Conservation (phyloP, 208 protist genomes). For the Blastocrithidia nonstop region DNA sequence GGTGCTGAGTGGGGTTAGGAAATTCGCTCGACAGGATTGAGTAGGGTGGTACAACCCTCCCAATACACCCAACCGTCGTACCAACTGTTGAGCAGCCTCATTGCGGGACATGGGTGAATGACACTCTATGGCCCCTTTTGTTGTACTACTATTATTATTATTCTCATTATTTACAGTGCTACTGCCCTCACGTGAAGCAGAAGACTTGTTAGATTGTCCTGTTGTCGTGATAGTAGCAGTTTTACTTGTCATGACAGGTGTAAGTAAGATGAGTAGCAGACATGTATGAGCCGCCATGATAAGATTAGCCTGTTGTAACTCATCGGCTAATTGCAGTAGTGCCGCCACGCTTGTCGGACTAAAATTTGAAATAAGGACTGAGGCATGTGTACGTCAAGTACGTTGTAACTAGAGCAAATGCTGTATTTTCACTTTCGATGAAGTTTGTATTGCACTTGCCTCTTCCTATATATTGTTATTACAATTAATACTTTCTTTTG, state of each 20-base stretch:
- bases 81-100: no score
- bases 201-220: no score
- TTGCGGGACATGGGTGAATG: no score
- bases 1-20: slow-evolving; percentile 42
- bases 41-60: slow-evolving; percentile 33
- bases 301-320: slow-evolving; percentile 18
- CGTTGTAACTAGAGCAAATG: slow-evolving; percentile 8
- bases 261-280: slow-evolving; percentile 42
- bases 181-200: no score
- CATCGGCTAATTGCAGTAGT: slow-evolving; percentile 27
- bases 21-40: slow-evolving; percentile 22
- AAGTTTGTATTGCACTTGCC: not conserved
- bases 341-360: slow-evolving; percentile 33
- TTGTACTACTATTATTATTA: no score
- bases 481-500: not conserved
- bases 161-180: no score
- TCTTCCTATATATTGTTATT: not conserved
- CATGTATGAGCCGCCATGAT: slow-evolving; percentile 53
- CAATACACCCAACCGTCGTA: slow-evolving; percentile 27
- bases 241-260: slow-evolving; percentile 11
- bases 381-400: slow-evolving; percentile 38
- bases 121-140: no score
- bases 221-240: not conserved
- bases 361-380: slow-evolving; percentile 47
- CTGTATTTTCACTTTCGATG: slow-evolving; percentile 2